Evolutionary conservation across 805 yeast species (phyloP), one percentile per base, ranked within the genome.

Genomic region (Cyberlindnera japonica): DNA sequence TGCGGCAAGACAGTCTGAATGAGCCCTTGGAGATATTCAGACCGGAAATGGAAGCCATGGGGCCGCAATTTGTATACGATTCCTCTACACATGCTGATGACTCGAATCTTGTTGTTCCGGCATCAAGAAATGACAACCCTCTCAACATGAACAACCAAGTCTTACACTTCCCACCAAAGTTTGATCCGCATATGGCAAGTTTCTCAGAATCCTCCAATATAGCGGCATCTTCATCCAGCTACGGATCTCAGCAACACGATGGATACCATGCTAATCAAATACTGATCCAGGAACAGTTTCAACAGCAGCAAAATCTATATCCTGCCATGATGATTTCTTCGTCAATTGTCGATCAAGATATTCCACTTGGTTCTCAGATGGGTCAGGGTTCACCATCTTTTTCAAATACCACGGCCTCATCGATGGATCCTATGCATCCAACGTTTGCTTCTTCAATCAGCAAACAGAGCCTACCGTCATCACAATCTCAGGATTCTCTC

Each of bases 401-500:
- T 9, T 42, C 41, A 7, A 30, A 31, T 8, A 26, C 37, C 23
- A 33, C 41, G 3, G 23, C 36, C 10, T 35, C 44, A 10, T 40
- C 44, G 7, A 8, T 40, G 19, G 44, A 33, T 6, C 33, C 44
- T 6, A 40, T 26, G 15, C 43, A 27, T 20, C 24, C 26, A 13
- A 19, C 23, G 5, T 24, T 20, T 6, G 6, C 17, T 2, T 16
- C 33, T 11, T 13, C 34, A n/a, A 33, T 36, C 38, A 24, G 18
- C 15, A 8, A 12, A 14, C 22, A 25, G n/a, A 15, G 8, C 23
- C 6, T 33, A 16, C 29, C 35, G 12, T 15, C 38, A 3, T 41
- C 41, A 8, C 41, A 36, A 14, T 37, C 45, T 15, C 34, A 41
- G 9, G 24, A 17, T 21, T 37, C 44, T n/a, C 14, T 41, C 14